These are phyloP conservation scores for Hanseniaspora pseudoguilliermondii DNA, from an alignment of 805 yeast species.

Conservation along the genomic window DNA sequence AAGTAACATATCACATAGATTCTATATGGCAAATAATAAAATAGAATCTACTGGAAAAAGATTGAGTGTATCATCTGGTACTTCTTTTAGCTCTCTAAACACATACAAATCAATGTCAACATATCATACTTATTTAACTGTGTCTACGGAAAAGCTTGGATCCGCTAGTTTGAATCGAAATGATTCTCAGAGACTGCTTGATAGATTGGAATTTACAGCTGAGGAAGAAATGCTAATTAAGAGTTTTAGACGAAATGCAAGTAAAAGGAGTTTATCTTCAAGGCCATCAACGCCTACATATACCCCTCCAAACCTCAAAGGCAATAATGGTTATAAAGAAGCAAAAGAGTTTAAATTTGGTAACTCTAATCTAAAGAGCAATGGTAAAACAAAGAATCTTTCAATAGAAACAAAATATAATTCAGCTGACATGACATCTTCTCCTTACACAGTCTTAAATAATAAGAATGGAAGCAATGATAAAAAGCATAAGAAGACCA, in stretches of 20 bases:
- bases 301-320: not conserved
- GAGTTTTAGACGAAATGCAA: constrained; percentile 20
- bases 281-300: not conserved
- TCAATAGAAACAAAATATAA: not conserved
- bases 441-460: not conserved
- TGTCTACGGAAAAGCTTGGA: not conserved
- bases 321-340: not conserved
- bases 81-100: constrained; percentile 17
- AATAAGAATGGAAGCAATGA: not conserved
- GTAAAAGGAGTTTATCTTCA: constrained; percentile 12
- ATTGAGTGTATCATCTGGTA: constrained; percentile 22
- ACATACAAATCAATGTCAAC: constrained; percentile 9
- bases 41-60: constrained; percentile 13
- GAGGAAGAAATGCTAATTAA: constrained; percentile 25
- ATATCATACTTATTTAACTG: constrained; percentile 6
- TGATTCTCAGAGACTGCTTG: constrained; percentile 23
- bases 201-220: constrained; percentile 23
- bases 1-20: no score
- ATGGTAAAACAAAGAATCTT: not conserved
- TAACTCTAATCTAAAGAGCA: not conserved
- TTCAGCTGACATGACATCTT: not conserved
- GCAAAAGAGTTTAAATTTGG: not conserved
- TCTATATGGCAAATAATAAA: not conserved
- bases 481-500: constrained; percentile 5
- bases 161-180: not conserved